These are phyloP conservation scores for Pseudonitzschia multistriata DNA, from an alignment of 108 stramenopile species.

Conservation along the genomic window DNA sequence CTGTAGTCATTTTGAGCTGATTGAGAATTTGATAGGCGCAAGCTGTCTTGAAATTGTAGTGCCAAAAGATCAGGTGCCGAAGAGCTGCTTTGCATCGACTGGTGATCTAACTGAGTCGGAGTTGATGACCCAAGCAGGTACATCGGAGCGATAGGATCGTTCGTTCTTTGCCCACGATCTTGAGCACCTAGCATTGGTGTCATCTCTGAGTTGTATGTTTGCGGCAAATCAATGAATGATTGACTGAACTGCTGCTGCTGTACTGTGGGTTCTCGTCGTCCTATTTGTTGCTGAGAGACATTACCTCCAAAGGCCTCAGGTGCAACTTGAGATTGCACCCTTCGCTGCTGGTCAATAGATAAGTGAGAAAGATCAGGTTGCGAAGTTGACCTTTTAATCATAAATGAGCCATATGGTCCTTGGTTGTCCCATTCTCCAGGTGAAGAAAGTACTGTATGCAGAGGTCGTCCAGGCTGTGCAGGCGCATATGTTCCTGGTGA, in stretches of 20 bases:
- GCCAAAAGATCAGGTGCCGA: constrained; percentile 54
- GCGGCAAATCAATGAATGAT: constrained; percentile 17
- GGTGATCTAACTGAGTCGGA: constrained; percentile 19
- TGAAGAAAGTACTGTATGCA: neutral
- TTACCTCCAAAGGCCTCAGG: neutral
- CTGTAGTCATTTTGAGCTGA: constrained; percentile 18
- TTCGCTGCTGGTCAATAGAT: constrained; percentile 29
- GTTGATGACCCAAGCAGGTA: constrained; percentile 13
- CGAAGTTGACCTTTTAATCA: constrained; percentile 29
- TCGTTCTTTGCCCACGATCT: constrained; percentile 7
- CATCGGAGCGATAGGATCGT: constrained; percentile 13
- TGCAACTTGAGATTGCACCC: constrained; percentile 3
- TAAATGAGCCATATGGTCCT: constrained; percentile 12
- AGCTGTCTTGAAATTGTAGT: constrained; percentile 36
- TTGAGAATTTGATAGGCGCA: constrained; percentile 21
- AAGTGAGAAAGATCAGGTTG: constrained; percentile 33
- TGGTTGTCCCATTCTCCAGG: constrained; percentile 24
- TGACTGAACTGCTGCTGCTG: constrained; percentile 26
- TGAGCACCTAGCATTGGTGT: constrained; percentile 26
- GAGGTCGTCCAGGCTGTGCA: constrained; percentile 1
- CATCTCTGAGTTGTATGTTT: constrained; percentile 26
- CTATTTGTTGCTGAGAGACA: neutral
- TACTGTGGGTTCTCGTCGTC: constrained; percentile 8
- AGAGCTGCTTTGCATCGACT: constrained; percentile 23
- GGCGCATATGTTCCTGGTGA: constrained; percentile 11